A percentile compares a stretch with the other conserved stretches of the same genome.
phyloP scores from a whole-genome alignment of 495 filamentous ascomycete genomes.

The Astrothelium macrocarpum region DNA sequence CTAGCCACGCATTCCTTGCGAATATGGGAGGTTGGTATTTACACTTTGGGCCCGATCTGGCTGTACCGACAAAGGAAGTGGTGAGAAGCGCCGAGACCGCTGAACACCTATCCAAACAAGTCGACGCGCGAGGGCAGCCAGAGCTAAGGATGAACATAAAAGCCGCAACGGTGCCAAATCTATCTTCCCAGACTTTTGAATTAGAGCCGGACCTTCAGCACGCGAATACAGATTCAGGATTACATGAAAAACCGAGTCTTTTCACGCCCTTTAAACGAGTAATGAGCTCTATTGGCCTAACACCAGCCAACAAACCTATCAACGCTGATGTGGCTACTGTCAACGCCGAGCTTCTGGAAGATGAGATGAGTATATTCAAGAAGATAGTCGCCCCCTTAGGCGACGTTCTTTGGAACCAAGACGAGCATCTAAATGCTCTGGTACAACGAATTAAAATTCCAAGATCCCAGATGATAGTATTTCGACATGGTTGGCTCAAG shows the following conservation, averaged over 20 bases:
- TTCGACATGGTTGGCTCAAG: background rate
- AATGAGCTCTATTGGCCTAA: background rate
- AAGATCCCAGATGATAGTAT: background rate
- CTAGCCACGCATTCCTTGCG: slow-evolving; percentile 1
- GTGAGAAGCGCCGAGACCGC: background rate
- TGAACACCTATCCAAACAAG: background rate
- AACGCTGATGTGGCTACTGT: background rate
- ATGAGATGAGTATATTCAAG: background rate
- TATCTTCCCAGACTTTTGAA: background rate
- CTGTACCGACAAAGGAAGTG: background rate
- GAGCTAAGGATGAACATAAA: background rate
- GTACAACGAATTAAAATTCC: background rate
- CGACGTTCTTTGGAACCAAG: background rate
- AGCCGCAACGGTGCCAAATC: background rate
- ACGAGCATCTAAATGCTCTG: background rate
- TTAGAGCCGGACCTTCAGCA: background rate
- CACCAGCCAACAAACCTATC: background rate
- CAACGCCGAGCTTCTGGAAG: background rate
- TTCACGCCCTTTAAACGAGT: background rate
- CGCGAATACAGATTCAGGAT: background rate
- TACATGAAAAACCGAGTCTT: background rate
- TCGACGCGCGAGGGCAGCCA: background rate
- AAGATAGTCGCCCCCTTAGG: background rate
- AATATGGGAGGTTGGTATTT: slow-evolving; percentile 10
- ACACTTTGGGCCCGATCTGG: background rate